phyloP scores from a whole-genome alignment of 208 protist genomes.

The Porcisia deanei region DNA sequence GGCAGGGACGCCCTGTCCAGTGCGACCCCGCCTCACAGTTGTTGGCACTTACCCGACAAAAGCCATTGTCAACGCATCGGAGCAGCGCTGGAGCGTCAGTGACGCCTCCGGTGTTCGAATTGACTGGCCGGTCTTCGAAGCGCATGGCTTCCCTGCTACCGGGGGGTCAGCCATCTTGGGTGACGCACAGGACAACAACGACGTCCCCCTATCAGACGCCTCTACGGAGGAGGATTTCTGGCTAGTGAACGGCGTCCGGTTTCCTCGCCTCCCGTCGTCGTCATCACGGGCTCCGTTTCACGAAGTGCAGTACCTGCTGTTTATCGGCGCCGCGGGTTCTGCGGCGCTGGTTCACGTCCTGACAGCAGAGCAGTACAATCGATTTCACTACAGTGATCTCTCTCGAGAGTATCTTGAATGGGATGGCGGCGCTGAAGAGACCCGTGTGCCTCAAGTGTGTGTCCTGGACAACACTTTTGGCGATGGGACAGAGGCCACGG shows the following conservation, averaged over 20 bases:
- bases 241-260: conserved; percentile 70
- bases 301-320: conserved; percentile 68
- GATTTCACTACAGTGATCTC: conserved; percentile 58
- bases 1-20: background rate
- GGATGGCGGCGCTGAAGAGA: conserved; percentile 21
- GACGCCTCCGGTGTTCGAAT: conserved; percentile 3
- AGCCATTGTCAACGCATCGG: conserved; percentile 18
- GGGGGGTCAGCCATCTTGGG: background rate
- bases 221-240: conserved; percentile 22
- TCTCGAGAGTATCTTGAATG: conserved; percentile 43
- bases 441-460: conserved; percentile 28
- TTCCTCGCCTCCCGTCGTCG: conserved; percentile 33
- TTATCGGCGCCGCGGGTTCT: conserved; percentile 51
- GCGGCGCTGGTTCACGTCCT: conserved; percentile 59
- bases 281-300: background rate
- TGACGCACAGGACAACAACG: background rate
- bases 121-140: conserved; percentile 30
- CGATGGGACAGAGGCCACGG: background rate
- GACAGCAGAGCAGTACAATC: conserved; percentile 70
- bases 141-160: background rate
- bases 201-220: background rate
- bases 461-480: conserved; percentile 59
- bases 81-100: conserved; percentile 5
- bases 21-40: conserved; percentile 19
- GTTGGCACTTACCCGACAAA: conserved; percentile 28